Evolutionary conservation across 1,139 yeast species (phyloP).

Genomic region (Taphrina pruni): DNA sequence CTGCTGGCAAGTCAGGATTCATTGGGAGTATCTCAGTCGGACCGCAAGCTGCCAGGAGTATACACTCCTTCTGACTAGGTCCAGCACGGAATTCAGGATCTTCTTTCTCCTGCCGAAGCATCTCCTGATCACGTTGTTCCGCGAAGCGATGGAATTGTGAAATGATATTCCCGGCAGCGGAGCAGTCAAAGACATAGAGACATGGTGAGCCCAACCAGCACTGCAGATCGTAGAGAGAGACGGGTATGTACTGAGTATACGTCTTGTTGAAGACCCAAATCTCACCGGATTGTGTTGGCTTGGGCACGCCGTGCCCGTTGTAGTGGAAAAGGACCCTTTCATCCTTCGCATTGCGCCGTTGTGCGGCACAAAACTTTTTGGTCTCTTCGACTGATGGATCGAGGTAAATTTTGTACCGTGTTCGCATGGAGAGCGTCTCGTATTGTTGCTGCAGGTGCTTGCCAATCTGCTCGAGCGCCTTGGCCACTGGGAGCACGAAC

Average conservation of each 20-base stretch:
- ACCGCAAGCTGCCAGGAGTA: slow-evolving; percentile 91
- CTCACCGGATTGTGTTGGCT: slow-evolving; percentile 96
- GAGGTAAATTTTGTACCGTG: slow-evolving; percentile 85
- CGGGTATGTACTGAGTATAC: slow-evolving; percentile 96
- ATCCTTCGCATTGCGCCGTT: slow-evolving; percentile 89
- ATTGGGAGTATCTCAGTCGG: slow-evolving; percentile 86
- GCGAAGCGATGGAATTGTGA: slow-evolving; percentile 88
- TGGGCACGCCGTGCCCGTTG: slow-evolving; percentile 98
- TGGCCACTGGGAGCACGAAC: slow-evolving; percentile 77
- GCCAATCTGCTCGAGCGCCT: slow-evolving; percentile 91
- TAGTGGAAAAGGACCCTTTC: slow-evolving; percentile 86
- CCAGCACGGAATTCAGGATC: slow-evolving; percentile 52
- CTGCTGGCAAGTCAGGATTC: slow-evolving; percentile 96
- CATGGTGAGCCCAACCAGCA: slow-evolving; percentile 99
- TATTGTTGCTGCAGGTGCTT: slow-evolving; percentile 85
- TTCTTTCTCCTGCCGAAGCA: slow-evolving; percentile 54
- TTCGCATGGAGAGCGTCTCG: slow-evolving; percentile 83
- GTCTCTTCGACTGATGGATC: slow-evolving; percentile 98
- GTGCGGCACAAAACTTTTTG: slow-evolving; percentile 84
- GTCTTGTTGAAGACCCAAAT: slow-evolving; percentile 98
- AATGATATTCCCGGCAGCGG: slow-evolving; percentile 92
- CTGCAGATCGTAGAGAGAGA: slow-evolving; percentile 87
- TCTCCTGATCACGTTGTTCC: slow-evolving; percentile 87
- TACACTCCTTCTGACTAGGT: slow-evolving; percentile 79
- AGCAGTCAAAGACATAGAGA: slow-evolving; percentile 91